Base-by-base conservation (phyloP, 768 basidiomycete genomes). In the Mycena rebaudengoi region DNA sequence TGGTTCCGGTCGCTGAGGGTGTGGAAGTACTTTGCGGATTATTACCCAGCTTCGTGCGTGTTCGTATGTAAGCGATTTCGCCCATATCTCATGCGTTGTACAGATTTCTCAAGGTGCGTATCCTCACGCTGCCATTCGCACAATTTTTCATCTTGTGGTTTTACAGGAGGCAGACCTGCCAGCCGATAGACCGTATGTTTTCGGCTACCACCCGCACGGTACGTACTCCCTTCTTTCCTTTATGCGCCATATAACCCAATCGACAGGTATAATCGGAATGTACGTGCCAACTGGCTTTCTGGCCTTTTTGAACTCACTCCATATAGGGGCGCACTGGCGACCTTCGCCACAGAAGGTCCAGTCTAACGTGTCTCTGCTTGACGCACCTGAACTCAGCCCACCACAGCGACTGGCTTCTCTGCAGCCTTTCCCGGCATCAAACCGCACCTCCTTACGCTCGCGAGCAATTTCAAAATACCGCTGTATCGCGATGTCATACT, bases 181-280 rank as follows among this genome's bases (percentile, higher is more conserved):
- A 0, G 81, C 97, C 12, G 94, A 98, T 75, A 82, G 96, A 65
- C 91, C 94, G 20, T 99, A 99, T 78, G 86, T 99, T 14, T 99
- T 99, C 77, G 98, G 97, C 8, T 98, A 98, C 76, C 98, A 99
- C 76, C 98, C 98, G 18, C 98, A 99, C 77, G 98, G 96, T 90
- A 62, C 32, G 85, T 73, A 45, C 57, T 41, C 30, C n/a, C 11
- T 21, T 8, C 21, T n/a, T 1, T 62, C 33, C 21, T 62, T 5
- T 32, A 28, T 25, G 13, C 37, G 39, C 61, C 11, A 11, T 39
- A 41, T 45, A 73, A 13, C 70, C 55, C 43, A 10, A 20, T 59
- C 12, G 26, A 26, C 67, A 96, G 94, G 96, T 39, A 98, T 99
- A 68, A 98, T 99, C 74, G 96, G 97, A 70, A 98, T 98, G 96